phyloP scores from a whole-genome alignment of 768 basidiomycete genomes.

The Pisolithus microcarpus region DNA sequence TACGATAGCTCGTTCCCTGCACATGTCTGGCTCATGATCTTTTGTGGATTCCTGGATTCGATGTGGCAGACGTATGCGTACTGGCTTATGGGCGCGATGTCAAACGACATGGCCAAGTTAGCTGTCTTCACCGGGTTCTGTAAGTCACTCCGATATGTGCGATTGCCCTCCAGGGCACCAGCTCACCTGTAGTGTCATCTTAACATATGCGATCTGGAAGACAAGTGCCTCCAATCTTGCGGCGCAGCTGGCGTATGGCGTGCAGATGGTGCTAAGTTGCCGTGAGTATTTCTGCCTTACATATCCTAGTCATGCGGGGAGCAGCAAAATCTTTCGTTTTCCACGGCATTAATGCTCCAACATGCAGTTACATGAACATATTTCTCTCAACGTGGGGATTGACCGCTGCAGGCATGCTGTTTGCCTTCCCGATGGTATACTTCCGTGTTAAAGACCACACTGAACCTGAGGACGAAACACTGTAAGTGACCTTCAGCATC shows the following conservation, averaged over 20 bases:
- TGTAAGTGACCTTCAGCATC: conserved; percentile 36
- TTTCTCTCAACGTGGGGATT: conserved; percentile 70
- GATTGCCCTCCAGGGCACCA: not conserved
- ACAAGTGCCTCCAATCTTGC: conserved; percentile 71
- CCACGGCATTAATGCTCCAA: no score
- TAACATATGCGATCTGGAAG: conserved; percentile 20
- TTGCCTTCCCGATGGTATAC: conserved; percentile 68
- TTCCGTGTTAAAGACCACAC: conserved; percentile 57
- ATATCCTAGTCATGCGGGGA: not conserved
- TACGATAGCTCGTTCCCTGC: conserved; percentile 47
- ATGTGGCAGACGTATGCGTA: conserved; percentile 84
- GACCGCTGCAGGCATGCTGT: conserved; percentile 56
- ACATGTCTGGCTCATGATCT: conserved; percentile 58
- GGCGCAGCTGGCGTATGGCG: conserved; percentile 70
- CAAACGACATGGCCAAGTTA: conserved; percentile 71
- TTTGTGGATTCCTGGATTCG: conserved; percentile 71
- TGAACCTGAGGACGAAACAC: conserved; percentile 42
- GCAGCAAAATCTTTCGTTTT: no score
- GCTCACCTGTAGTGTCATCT: not conserved
- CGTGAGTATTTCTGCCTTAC: conserved; percentile 38
- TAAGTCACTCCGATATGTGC: conserved; percentile 31
- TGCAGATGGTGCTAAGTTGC: conserved; percentile 53
- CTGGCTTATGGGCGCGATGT: conserved; percentile 85
- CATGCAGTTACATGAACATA: conserved; percentile 54
- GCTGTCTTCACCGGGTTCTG: conserved; percentile 81